Conservation (phyloP, 176 grass and related monocot species). For the Zizania latifolia region DNA sequence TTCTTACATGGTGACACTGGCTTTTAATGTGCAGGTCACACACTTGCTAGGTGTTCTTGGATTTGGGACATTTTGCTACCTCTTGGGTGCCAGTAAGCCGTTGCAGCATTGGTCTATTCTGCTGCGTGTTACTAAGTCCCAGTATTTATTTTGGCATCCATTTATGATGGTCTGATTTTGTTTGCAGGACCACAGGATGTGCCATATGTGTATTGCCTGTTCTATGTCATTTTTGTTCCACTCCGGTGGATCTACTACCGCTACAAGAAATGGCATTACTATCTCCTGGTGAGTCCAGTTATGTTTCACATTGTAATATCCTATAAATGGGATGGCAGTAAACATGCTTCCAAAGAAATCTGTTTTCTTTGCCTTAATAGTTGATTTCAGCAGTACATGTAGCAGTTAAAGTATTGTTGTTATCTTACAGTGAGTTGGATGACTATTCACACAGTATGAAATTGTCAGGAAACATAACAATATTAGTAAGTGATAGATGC, state of each 20-base stretch:
- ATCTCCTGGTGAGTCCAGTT: conserved; percentile 65
- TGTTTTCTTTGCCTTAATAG: neutral
- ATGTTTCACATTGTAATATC: neutral
- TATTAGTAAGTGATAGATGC: too few relatives aligned
- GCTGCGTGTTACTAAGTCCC: neutral
- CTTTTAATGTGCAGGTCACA: conserved; percentile 71
- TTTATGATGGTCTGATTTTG: conserved; percentile 2
- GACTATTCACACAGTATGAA: too few relatives aligned
- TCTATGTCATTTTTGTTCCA: conserved; percentile 89
- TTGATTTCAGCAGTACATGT: neutral
- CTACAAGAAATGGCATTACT: conserved; percentile 99
- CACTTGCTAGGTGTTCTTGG: conserved; percentile 87
- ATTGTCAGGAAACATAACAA: too few relatives aligned
- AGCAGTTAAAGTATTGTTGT: neutral
- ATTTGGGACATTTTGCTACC: conserved; percentile 96
- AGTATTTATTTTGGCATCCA: neutral
- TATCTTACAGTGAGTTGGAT: too few relatives aligned
- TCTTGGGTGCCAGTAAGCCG: conserved; percentile 92
- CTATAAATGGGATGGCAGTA: neutral
- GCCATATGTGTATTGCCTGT: conserved; percentile 87
- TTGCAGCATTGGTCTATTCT: conserved; percentile 7
- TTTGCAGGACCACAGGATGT: conserved; percentile 81
- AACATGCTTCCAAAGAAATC: neutral
- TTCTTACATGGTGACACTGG: conserved; percentile 15
- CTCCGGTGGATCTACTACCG: conserved; percentile 96